Percentiles rank a stretch among this genome's conserved stretches.
Conservation (phyloP, 2,329 filamentous ascomycete species). For the Pseudogymnoascus sp. region DNA sequence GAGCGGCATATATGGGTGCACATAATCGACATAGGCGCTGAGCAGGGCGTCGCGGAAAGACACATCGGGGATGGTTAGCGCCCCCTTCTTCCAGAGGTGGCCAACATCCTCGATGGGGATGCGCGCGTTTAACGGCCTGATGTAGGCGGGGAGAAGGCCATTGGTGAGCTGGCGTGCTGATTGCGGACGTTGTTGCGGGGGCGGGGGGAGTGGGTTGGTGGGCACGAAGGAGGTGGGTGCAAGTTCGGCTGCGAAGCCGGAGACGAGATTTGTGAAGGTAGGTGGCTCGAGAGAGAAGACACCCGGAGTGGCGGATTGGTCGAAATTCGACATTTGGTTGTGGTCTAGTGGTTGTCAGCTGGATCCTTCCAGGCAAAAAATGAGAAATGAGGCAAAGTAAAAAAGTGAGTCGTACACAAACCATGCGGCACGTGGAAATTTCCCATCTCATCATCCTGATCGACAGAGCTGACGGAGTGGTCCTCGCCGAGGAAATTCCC, state of each 20-base stretch:
- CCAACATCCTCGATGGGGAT: slow-evolving; percentile 76
- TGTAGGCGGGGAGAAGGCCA: slow-evolving; percentile 54
- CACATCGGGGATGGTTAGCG: slow-evolving; percentile 66
- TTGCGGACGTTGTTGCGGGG: background rate
- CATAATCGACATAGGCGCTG: slow-evolving; percentile 77
- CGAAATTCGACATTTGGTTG: slow-evolving; percentile 1
- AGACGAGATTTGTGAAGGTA: slow-evolving; percentile 11
- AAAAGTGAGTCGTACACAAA: slow-evolving; percentile 26
- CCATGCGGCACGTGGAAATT: slow-evolving; percentile 27
- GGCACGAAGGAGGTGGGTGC: slow-evolving; percentile 11
- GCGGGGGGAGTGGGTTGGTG: background rate
- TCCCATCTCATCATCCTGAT: slow-evolving; percentile 18
- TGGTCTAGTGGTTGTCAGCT: slow-evolving; percentile 1
- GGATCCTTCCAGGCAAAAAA: background rate
- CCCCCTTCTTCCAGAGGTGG: slow-evolving; percentile 79
- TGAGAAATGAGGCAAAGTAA: background rate
- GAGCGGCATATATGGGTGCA: slow-evolving; percentile 90
- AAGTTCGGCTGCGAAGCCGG: slow-evolving; percentile 17
- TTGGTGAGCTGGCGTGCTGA: background rate
- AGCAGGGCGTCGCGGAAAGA: slow-evolving; percentile 74
- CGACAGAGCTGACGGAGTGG: slow-evolving; percentile 18
- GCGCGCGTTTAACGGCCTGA: slow-evolving; percentile 71
- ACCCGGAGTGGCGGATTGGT: background rate
- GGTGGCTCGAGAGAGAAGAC: background rate
- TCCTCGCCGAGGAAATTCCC: slow-evolving; percentile 4